Evolutionary conservation across 1,284 basidiomycete genomes (phyloP).

Genomic region (Cryptococcus maquisensis): DNA sequence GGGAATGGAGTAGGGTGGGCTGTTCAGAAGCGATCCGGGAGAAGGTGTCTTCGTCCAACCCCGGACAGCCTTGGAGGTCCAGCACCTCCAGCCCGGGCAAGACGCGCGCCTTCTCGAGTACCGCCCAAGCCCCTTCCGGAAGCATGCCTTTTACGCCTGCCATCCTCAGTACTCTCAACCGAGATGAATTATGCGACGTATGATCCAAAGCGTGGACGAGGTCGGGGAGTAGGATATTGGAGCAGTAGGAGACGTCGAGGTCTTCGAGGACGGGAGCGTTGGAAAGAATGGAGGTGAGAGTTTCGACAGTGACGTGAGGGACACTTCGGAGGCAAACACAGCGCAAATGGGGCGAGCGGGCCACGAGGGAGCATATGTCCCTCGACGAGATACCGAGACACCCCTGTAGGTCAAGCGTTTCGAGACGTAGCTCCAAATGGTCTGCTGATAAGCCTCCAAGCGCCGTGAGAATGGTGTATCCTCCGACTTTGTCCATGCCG

Average conservation of each 20-base stretch:
- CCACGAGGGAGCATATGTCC: conserved; percentile 66
- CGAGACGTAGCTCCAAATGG: conserved; percentile 20
- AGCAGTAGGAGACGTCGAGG: conserved; percentile 72
- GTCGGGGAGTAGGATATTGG: conserved; percentile 63
- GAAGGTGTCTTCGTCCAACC: conserved; percentile 68
- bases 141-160: conserved; percentile 53
- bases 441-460: conserved; percentile 8
- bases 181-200: too few species aligned
- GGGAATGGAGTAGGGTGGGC: conserved; percentile 25
- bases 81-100: conserved; percentile 73
- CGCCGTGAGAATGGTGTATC: conserved; percentile 33
- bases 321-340: conserved; percentile 65
- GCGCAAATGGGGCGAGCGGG: conserved; percentile 61
- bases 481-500: conserved; percentile 59
- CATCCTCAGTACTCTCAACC: conserved; percentile 52
- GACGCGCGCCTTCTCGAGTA: conserved; percentile 60
- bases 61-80: conserved; percentile 67
- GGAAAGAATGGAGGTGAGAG: background rate
- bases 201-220: conserved; percentile 25
- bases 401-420: conserved; percentile 65
- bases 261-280: conserved; percentile 48
- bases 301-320: conserved; percentile 54
- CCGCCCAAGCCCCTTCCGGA: conserved; percentile 12
- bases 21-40: conserved; percentile 58
- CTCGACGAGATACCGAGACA: conserved; percentile 62